Percentiles rank a stretch among this genome's conserved stretches.
Evolutionary conservation across 2,329 filamentous ascomycete genomes (phyloP).

Genomic region (Pleochaeta shiraiana): DNA sequence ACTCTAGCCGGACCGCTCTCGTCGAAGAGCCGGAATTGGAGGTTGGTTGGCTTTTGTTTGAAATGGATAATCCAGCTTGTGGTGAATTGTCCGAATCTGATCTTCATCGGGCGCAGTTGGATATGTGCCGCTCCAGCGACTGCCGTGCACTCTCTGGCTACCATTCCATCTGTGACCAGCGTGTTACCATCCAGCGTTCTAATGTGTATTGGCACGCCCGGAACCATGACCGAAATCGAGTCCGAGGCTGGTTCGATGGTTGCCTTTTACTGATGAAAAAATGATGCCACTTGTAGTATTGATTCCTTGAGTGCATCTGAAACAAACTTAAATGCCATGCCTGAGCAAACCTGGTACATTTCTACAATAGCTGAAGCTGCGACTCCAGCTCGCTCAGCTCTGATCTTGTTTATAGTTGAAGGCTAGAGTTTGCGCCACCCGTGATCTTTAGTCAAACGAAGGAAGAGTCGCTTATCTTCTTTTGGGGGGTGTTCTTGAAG

Average conservation of each 20-base stretch:
- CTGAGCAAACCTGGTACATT: neutral
- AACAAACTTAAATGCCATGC: neutral
- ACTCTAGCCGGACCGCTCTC: neutral
- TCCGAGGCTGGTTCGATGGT: neutral
- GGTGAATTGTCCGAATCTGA: neutral
- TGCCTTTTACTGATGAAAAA: neutral
- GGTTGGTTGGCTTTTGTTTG: neutral
- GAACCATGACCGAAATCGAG: neutral
- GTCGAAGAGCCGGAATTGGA: neutral
- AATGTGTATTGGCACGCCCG: neutral
- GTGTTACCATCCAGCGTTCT: neutral
- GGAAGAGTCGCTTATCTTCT: neutral
- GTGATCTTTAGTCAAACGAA: neutral
- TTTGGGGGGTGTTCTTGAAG: neutral
- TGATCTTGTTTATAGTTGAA: neutral
- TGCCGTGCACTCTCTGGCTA: neutral
- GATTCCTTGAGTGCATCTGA: neutral
- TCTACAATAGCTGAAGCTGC: neutral
- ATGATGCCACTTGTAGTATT: neutral
- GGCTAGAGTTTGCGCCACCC: neutral
- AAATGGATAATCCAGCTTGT: neutral
- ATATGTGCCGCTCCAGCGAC: neutral
- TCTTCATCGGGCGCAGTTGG: neutral
- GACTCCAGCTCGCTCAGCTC: neutral
- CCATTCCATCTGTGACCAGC: neutral